A percentile compares a stretch with the other conserved stretches of the same genome.
Evolutionary conservation across 148 eudicot species (phyloP).

Genomic region (Chenopodium suecicum): DNA sequence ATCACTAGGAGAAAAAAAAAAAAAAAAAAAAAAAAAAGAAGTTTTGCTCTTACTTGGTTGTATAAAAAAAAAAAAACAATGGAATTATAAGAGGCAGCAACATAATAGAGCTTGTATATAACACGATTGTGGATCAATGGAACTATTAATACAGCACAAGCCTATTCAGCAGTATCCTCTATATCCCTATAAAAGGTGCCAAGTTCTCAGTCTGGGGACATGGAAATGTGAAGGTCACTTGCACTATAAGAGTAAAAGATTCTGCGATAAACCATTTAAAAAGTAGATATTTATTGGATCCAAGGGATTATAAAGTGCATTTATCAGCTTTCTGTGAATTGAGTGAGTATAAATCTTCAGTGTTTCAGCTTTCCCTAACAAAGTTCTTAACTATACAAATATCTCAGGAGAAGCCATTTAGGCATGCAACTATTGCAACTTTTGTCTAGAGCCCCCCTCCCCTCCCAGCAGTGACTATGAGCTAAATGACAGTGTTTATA

Average conservation of each 20-base stretch:
- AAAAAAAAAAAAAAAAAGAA: neutral
- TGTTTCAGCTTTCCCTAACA: neutral
- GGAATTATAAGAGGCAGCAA: neutral
- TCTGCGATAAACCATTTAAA: neutral
- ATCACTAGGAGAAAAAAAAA: slow-evolving; percentile 58
- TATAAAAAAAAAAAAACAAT: neutral
- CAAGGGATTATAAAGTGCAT: neutral
- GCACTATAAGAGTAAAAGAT: neutral
- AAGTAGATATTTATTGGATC: neutral
- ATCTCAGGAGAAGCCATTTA: neutral
- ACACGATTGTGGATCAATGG: neutral
- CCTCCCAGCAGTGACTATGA: neutral
- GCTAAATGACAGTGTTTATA: neutral
- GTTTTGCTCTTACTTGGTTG: neutral
- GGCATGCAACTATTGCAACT: neutral
- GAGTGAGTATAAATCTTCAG: neutral
- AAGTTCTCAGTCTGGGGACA: neutral
- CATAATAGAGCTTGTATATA: neutral
- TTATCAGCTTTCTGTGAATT: neutral
- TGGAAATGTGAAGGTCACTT: neutral
- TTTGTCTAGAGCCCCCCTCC: neutral
- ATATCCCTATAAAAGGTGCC: neutral
- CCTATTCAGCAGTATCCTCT: neutral
- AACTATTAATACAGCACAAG: neutral
- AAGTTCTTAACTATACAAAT: neutral